Base-by-base conservation (phyloP, 1,284 basidiomycete genomes). In the Cutaneotrichosporon sp. region DNA sequence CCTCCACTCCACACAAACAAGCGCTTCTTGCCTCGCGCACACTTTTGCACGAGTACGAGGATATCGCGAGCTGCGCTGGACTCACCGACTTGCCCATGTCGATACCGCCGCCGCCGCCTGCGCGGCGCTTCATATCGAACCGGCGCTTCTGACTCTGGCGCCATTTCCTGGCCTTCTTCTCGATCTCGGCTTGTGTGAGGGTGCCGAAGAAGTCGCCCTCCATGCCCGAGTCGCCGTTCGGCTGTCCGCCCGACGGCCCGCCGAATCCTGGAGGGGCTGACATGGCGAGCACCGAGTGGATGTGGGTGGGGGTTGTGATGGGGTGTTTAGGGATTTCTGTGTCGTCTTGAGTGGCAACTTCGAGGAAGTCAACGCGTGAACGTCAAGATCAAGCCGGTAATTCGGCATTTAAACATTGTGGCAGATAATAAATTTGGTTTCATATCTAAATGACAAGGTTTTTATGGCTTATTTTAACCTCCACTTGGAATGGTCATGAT, bases 81-180 rank as follows among this genome's bases (percentile, higher is more conserved):
- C 77, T 76, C 51, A 80, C 79, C 34, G 76, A 77, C 64, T 81
- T 81, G 22, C 81, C 81, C 68, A 80, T 79, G 70, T 81, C 80
- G 14, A 81, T 70, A 34, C 78, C 79, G 36, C 74, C 80, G 58
- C 80, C 80, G 47, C 80, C 80, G 14, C 80, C 80, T 6, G 68
- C 62, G 65, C 76, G 73, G 51, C 80, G 72, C 75, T 81, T 81
- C 65, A 76, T 73, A 55, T 76, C 73, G 69, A 76, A 82, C 50
- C 76, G 69, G 66, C 72, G 76, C 67, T 76, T 77, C 69, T 80
- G 79, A 18, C 63, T 65, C 62, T 74, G 71, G 56, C 80, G 71
- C 81, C 81, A 82, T 73, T 81, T 81, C 63, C 76, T 73, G 18
- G 77, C 76, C 74, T 82, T 82, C 68, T 78, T 79, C 64, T 76